Evolutionary conservation across 2,329 filamentous ascomycete genomes (phyloP), one percentile per base, ranked within the genome.

Genomic region (Mariannaea sp.): DNA sequence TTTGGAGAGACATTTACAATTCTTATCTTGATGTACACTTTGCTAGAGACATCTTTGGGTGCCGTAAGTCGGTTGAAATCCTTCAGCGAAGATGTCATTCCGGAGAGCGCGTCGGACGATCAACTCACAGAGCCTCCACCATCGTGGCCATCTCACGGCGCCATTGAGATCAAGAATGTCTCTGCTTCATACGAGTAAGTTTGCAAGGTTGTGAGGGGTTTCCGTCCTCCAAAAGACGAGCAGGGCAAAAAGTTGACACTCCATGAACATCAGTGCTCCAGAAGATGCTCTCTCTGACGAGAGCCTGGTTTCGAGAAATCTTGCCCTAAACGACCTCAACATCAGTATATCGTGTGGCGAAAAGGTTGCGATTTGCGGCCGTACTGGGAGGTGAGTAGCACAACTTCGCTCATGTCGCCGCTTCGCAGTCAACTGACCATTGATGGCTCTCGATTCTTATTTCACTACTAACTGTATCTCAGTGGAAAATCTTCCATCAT

Each of bases 401-500:
- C 12, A 17, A 14, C 14, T 6, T 17, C 20, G 12, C 22, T 38
- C 14, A 20, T 35, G 17, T 16, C 17, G 7, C 3, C 32, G 8
- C 5, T 5, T 9, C 7, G 10, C 26, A 6, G 16, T 16, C 10
- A 27, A 32, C 14, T 20, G 7, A 32, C n/a, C n/a, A n/a, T n/a
- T n/a, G n/a, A n/a, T n/a, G n/a, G n/a, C n/a, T n/a, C n/a, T n/a
- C n/a, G n/a, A n/a, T n/a, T n/a, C n/a, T n/a, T n/a, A n/a, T n/a
- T n/a, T n/a, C n/a, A n/a, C n/a, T 19, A 20, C 29, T 45, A 35
- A 45, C 16, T 20, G 19, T 17, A 22, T 20, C 12, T n/a, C 10
- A 65, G 75, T 43, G 76, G 76, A 0, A 79, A 79, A 62, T 77
- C 74, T 0, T 73, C 73, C 3, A 53, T 73, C 4, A 57, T 78